Evolutionary conservation across 306 rosid species (phyloP).

Genomic region (Dryas octopetala): DNA sequence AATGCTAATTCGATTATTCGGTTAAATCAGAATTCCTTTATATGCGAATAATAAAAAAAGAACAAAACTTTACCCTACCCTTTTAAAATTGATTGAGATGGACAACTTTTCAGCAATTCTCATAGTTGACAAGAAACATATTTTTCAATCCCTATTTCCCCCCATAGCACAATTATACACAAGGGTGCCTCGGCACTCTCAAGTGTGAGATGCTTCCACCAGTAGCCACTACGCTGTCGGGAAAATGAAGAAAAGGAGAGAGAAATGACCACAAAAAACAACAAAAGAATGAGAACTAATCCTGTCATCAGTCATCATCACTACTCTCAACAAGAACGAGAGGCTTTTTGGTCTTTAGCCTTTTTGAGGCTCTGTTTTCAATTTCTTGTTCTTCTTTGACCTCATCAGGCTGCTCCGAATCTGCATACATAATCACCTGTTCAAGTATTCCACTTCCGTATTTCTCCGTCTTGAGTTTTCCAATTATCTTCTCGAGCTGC

Average conservation of each 20-base stretch:
- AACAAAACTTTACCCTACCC: not conserved
- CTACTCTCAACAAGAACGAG: constrained; percentile 65
- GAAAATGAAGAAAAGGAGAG: not conserved
- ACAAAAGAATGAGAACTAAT: not conserved
- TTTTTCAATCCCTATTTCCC: not conserved
- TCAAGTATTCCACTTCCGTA: constrained; percentile 71
- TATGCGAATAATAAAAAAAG: not conserved
- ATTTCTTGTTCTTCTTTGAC: constrained; percentile 37
- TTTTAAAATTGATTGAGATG: not conserved
- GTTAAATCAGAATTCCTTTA: not conserved
- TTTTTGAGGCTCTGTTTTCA: constrained; percentile 53
- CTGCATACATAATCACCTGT: constrained; percentile 46
- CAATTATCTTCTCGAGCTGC: constrained; percentile 84
- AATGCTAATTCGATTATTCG: too few species aligned
- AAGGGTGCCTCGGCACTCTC: not conserved
- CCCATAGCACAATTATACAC: not conserved
- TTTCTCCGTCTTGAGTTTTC: constrained; percentile 73
- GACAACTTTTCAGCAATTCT: not conserved
- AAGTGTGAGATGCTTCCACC: too few species aligned
- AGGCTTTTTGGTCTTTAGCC: constrained; percentile 55
- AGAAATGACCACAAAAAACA: not conserved
- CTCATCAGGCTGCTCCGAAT: constrained; percentile 28
- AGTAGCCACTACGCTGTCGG: not conserved
- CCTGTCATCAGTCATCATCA: constrained; percentile 63
- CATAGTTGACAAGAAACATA: not conserved